Evolutionary conservation across 2,329 filamentous ascomycete species (phyloP).

Genomic region (Xylariaceae sp.): DNA sequence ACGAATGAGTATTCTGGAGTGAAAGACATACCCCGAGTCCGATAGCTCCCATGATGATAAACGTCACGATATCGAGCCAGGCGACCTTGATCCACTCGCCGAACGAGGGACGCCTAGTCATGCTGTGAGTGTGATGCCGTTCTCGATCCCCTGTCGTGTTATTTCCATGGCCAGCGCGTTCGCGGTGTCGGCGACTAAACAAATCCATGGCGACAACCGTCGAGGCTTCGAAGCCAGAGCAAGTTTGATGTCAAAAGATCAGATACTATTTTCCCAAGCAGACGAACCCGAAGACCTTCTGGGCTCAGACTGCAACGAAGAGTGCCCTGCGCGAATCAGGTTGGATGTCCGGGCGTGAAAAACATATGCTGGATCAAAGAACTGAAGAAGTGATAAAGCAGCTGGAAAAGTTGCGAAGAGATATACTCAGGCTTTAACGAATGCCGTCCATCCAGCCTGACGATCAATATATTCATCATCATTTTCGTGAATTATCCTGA

Average conservation of each 20-base stretch:
- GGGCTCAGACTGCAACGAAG: no score
- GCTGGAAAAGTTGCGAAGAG: background rate
- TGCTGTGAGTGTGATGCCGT: conserved; percentile 33
- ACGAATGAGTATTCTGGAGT: background rate
- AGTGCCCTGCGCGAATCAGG: background rate
- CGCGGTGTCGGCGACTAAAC: conserved; percentile 22
- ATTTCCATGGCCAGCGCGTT: conserved; percentile 14
- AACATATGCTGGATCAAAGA: background rate
- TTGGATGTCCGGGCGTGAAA: background rate
- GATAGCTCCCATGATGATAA: conserved; percentile 59
- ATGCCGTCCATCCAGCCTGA: background rate
- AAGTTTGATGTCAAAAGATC: background rate
- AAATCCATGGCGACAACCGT: conserved; percentile 19
- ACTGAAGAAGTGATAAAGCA: background rate
- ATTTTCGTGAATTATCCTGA: background rate
- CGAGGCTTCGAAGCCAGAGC: background rate
- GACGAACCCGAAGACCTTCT: no score
- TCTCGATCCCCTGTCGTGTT: conserved; percentile 3
- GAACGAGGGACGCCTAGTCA: conserved; percentile 53
- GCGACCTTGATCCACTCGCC: conserved; percentile 66
- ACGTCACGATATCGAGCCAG: conserved; percentile 63
- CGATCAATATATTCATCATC: background rate
- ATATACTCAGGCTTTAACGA: background rate
- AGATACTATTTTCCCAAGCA: background rate
- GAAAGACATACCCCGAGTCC: conserved; percentile 55